Conservation (phyloP, 1,284 basidiomycete species). For the Leccinum subrobustum region DNA sequence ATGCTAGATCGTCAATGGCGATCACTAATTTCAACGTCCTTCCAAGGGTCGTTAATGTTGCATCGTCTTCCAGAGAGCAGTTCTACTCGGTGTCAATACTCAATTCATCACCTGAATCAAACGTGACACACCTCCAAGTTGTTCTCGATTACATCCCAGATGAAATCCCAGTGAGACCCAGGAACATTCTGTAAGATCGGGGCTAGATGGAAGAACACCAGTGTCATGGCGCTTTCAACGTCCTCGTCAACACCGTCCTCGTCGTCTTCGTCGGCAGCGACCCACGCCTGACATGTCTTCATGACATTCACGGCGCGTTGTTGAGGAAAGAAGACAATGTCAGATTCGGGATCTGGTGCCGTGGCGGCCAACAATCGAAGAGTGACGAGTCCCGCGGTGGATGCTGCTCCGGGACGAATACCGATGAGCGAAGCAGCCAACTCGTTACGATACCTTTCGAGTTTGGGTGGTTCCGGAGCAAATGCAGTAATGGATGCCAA, state of each 20-base stretch:
- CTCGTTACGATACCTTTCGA: constrained; percentile 88
- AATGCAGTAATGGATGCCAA: constrained; percentile 60
- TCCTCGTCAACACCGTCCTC: constrained; percentile 57
- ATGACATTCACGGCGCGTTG: constrained; percentile 88
- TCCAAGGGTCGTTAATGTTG: constrained; percentile 62
- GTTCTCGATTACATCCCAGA: constrained; percentile 88
- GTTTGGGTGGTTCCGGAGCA: constrained; percentile 66
- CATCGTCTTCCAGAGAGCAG: constrained; percentile 58
- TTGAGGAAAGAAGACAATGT: constrained; percentile 84
- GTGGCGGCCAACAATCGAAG: constrained; percentile 74
- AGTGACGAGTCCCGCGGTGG: constrained; percentile 65
- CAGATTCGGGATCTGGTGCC: constrained; percentile 78
- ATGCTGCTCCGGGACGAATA: constrained; percentile 61
- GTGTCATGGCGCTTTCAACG: constrained; percentile 74
- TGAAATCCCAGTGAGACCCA: constrained; percentile 90
- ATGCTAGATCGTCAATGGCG: constrained; percentile 67
- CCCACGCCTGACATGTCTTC: constrained; percentile 84
- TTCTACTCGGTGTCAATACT: constrained; percentile 40
- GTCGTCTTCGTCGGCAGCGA: constrained; percentile 62
- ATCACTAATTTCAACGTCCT: constrained; percentile 71
- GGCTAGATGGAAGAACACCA: constrained; percentile 75
- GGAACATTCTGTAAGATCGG: constrained; percentile 88
- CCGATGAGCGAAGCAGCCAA: constrained; percentile 79
- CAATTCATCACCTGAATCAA: not conserved
- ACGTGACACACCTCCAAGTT: constrained; percentile 75